Evolutionary conservation across 1,139 yeast genomes (phyloP), one percentile per base, ranked within the genome.

Genomic region (Sporopachydermia cereana): DNA sequence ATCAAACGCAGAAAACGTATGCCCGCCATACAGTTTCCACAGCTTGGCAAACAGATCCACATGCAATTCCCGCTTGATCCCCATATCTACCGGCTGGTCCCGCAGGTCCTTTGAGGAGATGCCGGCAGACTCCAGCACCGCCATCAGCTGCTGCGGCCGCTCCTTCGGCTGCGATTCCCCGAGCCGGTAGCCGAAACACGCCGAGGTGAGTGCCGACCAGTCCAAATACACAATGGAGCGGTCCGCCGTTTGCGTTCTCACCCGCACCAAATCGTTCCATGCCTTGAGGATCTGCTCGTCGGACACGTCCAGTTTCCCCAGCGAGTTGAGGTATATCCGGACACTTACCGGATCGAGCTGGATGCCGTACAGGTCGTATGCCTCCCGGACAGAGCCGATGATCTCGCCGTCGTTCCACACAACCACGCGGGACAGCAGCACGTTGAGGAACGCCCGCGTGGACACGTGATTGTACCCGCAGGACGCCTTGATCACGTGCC

Each of bases 221-320:
- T 85, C 95, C 23, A 91, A 93, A 56, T 77, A 77, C 9, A 94
- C 89, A 54, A 79, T 79, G 54, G 78, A 79, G 31, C 60, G 64
- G 61, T 73, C 76, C 4, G 76, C 74, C 46, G 71, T 69, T 21
- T 64, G 60, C 50, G 79, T 85, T 53, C 80, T 72, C 49, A 69
- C 67, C 14, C 57, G 49, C 44, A 82, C 63, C 41, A 83, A 67
- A 46, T 75, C 75, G 50, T 72, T 66, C 88, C 94, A 85, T 51
- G 76, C 68, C 23, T 60, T 56, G 50, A 80, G 61, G 48, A 84
- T 78, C 45, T 76, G 81, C 17, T 64, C 66, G 44, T 72, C 68
- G n/a, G 76, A 59, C 46, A 72, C 76, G 41, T 74, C 76, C 46
- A 84, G 70, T 20, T 74, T 71, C 17, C 91, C 93, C 50, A 82